phyloP scores from a whole-genome alignment of 176 grass and related monocot species.

The Rhynchospora breviuscula region DNA sequence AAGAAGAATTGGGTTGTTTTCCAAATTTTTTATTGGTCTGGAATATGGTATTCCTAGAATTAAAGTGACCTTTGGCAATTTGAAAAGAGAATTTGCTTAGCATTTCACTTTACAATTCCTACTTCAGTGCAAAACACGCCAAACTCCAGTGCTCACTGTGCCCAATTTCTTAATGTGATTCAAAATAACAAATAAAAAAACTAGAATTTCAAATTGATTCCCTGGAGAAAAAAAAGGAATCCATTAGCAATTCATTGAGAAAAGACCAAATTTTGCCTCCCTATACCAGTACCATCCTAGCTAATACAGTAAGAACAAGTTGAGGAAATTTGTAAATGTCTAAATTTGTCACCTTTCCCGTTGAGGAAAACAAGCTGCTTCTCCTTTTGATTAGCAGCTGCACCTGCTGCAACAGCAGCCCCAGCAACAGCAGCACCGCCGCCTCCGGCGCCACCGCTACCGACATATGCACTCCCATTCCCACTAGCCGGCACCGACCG shows the following conservation, averaged over 20 bases:
- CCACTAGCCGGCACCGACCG: slow-evolving; percentile 39
- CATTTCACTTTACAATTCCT: neutral
- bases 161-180: neutral
- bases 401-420: neutral
- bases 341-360: slow-evolving; percentile 5
- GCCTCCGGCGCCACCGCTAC: neutral
- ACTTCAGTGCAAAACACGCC: neutral
- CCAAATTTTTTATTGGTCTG: neutral
- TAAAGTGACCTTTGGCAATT: slow-evolving; percentile 2
- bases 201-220: neutral
- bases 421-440: slow-evolving; percentile 13
- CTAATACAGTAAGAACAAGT: neutral
- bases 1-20: neutral
- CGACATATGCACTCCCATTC: slow-evolving; percentile 24
- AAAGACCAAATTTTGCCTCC: neutral
- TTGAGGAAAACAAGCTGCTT: slow-evolving; percentile 94
- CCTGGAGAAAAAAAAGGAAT: neutral
- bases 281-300: neutral
- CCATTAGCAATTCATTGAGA: neutral
- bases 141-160: neutral
- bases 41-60: neutral
- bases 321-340: neutral
- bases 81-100: neutral
- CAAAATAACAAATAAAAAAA: neutral
- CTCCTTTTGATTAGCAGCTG: slow-evolving; percentile 23